Base-by-base conservation (phyloP, 768 basidiomycete species). In the Tulasnella calospora region DNA sequence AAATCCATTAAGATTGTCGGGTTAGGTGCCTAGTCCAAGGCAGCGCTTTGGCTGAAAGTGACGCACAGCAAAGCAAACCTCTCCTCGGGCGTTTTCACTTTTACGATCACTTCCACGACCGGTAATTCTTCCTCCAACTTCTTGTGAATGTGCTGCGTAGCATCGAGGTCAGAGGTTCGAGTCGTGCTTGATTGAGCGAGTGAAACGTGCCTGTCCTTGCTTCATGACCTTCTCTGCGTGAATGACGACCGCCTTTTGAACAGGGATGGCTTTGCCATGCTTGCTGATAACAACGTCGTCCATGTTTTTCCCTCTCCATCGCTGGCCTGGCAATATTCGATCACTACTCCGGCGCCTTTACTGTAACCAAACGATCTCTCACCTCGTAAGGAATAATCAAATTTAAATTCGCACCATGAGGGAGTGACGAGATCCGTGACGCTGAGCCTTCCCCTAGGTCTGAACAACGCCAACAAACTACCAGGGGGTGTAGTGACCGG, bases 391-490 rank as follows among this genome's bases (percentile, higher is more conserved):
- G 38, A 57, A 69, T 57, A 75, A 79, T 83, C 79, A 76, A 84
- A 83, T 76, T 84, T 82, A 13, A 83, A 83, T 76, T 85, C 84
- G 74, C 85, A 86, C 85, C 85, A 86, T 7, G 82, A 74, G 0
- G 84, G 83, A n/a, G 82, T 84, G 0, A 84, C 83, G 15, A 86
- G 80, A 79, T 86, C 85, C 1, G 84, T 83, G 7, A 85, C 84
- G 51, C 84, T 85, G 74, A 86, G 82, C 69, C 81, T 83, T 10
- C 82, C 83, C 70, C 81, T 81, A 57, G 81, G 82, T 51, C 84
- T 80, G 55, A 84, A 84, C n/a, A 78, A 21, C 41, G 15, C 27
- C 40, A 78, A 67, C 19, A 72, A 33, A 30, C 77, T 78, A 9
- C 27, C 19, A 8, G 75, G 21, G 13, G 75, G 35, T n/a, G 13